phyloP scores from a whole-genome alignment of 2,329 filamentous ascomycete genomes.

The Fusarium anguioides region DNA sequence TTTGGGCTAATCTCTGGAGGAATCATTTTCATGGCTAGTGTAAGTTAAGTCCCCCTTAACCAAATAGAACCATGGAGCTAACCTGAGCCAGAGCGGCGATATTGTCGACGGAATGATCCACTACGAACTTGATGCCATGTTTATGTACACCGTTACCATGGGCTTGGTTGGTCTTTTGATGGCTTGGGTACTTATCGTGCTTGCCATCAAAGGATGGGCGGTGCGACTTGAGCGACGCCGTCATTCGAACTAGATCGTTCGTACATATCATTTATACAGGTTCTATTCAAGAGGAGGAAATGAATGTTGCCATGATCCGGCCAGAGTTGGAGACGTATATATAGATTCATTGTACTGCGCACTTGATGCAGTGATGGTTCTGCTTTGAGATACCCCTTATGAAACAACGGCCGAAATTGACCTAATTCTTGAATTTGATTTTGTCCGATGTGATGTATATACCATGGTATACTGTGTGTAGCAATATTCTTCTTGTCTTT shows the following conservation, averaged over 20 bases:
- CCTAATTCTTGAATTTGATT: background rate
- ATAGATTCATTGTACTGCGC: slow-evolving; percentile 13
- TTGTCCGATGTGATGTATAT: background rate
- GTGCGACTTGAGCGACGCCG: slow-evolving; percentile 57
- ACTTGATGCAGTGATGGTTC: slow-evolving; percentile 15
- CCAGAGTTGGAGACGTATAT: background rate
- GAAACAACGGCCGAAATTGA: slow-evolving; percentile 25
- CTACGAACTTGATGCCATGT: slow-evolving; percentile 87
- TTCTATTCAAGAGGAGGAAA: background rate
- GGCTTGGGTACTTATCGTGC: slow-evolving; percentile 81
- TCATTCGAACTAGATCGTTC: background rate
- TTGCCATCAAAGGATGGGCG: slow-evolving; percentile 92
- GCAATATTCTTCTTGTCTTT: background rate
- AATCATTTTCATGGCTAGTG: slow-evolving; percentile 91
- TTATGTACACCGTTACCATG: slow-evolving; percentile 89
- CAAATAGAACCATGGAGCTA: background rate
- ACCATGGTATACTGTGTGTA: background rate
- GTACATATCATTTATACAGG: background rate
- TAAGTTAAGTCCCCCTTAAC: slow-evolving; percentile 57
- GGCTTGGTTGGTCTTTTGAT: slow-evolving; percentile 85
- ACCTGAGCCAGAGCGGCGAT: slow-evolving; percentile 70
- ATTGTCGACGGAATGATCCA: slow-evolving; percentile 80
- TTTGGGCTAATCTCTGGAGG: slow-evolving; percentile 92
- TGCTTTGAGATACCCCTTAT: slow-evolving; percentile 46
- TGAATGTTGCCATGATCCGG: background rate